phyloP scores from a whole-genome alignment of 2,329 filamentous ascomycete species.

The Exophiala xenobiotica region DNA sequence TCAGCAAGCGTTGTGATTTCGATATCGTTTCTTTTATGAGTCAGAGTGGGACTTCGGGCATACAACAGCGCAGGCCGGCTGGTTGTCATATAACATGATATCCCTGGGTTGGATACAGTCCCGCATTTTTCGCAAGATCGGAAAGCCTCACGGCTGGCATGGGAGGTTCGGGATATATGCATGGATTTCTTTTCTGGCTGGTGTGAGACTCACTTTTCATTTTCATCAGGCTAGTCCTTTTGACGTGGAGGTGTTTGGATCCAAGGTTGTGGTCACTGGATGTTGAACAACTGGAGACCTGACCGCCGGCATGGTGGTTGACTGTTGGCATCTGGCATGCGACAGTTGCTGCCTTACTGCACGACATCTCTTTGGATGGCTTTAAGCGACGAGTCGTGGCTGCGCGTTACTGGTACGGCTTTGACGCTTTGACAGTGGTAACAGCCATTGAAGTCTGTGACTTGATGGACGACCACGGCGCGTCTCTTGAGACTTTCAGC shows the following conservation, averaged over 20 bases:
- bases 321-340: constrained; percentile 40
- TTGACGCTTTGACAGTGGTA: constrained; percentile 37
- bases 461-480: constrained; percentile 19
- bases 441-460: constrained; percentile 39
- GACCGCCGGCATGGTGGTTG: constrained; percentile 31
- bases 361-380: constrained; percentile 14
- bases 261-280: constrained; percentile 34
- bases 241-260: constrained; percentile 6
- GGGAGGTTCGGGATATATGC: constrained; percentile 44
- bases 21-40: constrained; percentile 30
- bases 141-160: constrained; percentile 48
- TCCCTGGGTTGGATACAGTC: constrained; percentile 39
- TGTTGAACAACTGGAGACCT: constrained; percentile 32
- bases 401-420: constrained; percentile 19
- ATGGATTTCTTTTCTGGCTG: constrained; percentile 36
- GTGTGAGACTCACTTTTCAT: constrained; percentile 18
- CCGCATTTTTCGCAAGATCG: constrained; percentile 48
- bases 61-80: constrained; percentile 45
- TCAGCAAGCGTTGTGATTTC: constrained; percentile 53
- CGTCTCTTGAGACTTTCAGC: not conserved
- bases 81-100: constrained; percentile 39
- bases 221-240: constrained; percentile 26
- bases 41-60: constrained; percentile 26
- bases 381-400: constrained; percentile 5
- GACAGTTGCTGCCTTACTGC: constrained; percentile 30